phyloP scores from a whole-genome alignment of 768 basidiomycete genomes.

The Amanita polypyramis region DNA sequence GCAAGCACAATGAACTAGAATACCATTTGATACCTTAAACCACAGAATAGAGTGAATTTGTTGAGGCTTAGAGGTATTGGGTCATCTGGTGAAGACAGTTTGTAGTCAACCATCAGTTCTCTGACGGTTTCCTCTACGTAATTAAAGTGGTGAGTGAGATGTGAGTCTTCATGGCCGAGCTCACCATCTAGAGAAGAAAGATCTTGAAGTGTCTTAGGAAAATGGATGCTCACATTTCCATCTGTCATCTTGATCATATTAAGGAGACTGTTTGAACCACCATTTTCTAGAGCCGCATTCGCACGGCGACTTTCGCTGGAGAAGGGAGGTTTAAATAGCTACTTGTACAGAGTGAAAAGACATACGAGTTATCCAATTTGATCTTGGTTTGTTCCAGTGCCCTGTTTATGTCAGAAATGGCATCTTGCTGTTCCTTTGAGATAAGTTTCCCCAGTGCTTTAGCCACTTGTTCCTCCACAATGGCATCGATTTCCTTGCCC shows the following conservation, averaged over 20 bases:
- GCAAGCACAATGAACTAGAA: background rate
- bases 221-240: conserved; percentile 35
- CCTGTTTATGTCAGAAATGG: conserved; percentile 31
- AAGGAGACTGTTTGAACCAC: conserved; percentile 28
- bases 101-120: conserved; percentile 28
- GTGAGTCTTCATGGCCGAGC: conserved; percentile 9
- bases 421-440: conserved; percentile 36
- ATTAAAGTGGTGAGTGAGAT: background rate
- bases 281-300: conserved; percentile 37
- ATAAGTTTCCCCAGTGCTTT: conserved; percentile 35
- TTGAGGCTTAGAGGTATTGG: conserved; percentile 41
- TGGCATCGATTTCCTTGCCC: conserved; percentile 33
- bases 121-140: conserved; percentile 22
- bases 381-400: conserved; percentile 37
- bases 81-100: conserved; percentile 24
- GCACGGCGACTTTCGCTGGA: conserved; percentile 45
- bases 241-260: conserved; percentile 37
- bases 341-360: conserved; percentile 4
- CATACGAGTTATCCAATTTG: conserved; percentile 49
- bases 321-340: background rate
- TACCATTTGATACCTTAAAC: conserved; percentile 50
- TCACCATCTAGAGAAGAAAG: conserved; percentile 45
- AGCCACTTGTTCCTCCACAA: conserved; percentile 41
- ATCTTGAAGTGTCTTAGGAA: conserved; percentile 39
- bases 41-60: conserved; percentile 44